Evolutionary conservation across 2,329 filamentous ascomycete genomes (phyloP).

Genomic region (Calonectria leucothoes): DNA sequence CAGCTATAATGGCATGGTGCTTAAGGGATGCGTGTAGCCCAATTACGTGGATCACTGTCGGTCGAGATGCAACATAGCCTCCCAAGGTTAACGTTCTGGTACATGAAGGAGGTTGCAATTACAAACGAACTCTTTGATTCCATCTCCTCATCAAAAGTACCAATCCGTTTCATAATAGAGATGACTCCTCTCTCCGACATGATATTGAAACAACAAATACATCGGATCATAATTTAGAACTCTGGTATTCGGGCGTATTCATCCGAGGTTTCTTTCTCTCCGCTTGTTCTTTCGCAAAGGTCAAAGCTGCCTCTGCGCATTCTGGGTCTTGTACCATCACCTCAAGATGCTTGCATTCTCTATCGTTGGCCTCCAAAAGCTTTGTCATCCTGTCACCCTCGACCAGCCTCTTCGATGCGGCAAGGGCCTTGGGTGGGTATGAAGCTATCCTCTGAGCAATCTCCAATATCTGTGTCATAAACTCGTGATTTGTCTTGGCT

Average conservation of each 20-base stretch:
- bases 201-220: too few relatives aligned
- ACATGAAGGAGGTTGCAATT: too few relatives aligned
- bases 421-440: neutral
- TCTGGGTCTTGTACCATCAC: neutral
- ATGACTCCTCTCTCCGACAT: too few relatives aligned
- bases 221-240: neutral
- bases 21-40: too few relatives aligned
- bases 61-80: too few relatives aligned
- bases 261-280: neutral
- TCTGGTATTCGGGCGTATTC: neutral
- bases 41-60: too few relatives aligned
- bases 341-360: neutral
- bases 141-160: too few relatives aligned
- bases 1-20: too few relatives aligned
- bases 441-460: neutral
- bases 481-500: neutral
- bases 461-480: neutral
- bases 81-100: too few relatives aligned
- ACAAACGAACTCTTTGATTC: too few relatives aligned
- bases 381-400: neutral
- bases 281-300: neutral
- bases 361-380: neutral
- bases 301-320: neutral
- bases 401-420: neutral
- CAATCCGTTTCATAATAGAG: too few relatives aligned